Percentiles rank a stretch among this genome's conserved stretches.
phyloP scores from a whole-genome alignment of 1,284 basidiomycete species.

The Hemileia vastatrix region DNA sequence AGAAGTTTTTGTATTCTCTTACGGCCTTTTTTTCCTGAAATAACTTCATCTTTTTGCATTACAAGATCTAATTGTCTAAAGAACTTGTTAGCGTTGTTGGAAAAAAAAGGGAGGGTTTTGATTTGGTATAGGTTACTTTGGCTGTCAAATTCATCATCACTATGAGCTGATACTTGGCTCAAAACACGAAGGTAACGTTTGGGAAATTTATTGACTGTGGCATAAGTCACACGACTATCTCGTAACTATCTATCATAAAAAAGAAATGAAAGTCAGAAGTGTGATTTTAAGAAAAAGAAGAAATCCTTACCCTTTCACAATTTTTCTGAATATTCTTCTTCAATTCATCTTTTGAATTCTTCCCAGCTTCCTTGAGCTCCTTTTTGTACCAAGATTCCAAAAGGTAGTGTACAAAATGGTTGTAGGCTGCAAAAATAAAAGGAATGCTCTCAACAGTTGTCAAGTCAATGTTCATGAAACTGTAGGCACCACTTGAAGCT shows the following conservation, averaged over 20 bases:
- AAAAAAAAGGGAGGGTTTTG: too few species aligned
- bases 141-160: conserved; percentile 19
- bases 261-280: background rate
- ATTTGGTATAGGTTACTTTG: too few species aligned
- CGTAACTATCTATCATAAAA: background rate
- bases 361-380: background rate
- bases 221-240: background rate
- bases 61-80: too few species aligned
- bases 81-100: too few species aligned
- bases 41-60: too few species aligned
- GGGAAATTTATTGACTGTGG: conserved; percentile 6
- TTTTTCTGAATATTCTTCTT: background rate
- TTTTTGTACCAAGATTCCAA: background rate
- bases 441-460: background rate
- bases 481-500: background rate
- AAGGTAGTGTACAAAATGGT: conserved; percentile 14
- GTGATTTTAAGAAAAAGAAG: background rate
- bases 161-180: conserved; percentile 5
- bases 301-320: background rate
- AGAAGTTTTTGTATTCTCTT: too few species aligned
- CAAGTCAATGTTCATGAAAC: conserved; percentile 8
- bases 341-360: background rate
- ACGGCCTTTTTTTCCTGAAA: too few species aligned
- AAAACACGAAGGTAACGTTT: background rate
- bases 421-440: background rate